A percentile compares a stretch with the other conserved stretches of the same genome.
Conservation (phyloP, 2,329 filamentous ascomycete species). For the Lasiodiplodia sp. region DNA sequence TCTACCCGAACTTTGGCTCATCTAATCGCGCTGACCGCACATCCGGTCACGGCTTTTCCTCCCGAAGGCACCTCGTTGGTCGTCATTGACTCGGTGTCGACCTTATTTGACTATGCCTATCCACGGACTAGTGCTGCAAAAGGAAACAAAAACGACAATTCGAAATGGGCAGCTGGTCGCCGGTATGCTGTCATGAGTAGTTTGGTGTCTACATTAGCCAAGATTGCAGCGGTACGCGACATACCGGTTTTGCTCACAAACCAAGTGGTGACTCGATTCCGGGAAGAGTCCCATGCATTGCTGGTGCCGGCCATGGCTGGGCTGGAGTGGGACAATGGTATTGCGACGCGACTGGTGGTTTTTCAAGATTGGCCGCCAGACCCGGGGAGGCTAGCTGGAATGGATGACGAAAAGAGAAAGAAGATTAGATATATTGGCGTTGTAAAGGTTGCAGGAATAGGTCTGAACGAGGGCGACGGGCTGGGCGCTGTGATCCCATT, state of each 20-base stretch:
- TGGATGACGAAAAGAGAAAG: conserved; percentile 41
- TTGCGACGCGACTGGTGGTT: conserved; percentile 76
- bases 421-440: conserved; percentile 53
- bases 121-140: conserved; percentile 62
- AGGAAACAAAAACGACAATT: conserved; percentile 51
- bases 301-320: conserved; percentile 79
- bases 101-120: conserved; percentile 78
- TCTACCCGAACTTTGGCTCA: conserved; percentile 66
- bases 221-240: conserved; percentile 75
- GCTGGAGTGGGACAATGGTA: conserved; percentile 78
- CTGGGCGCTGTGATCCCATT: conserved; percentile 60
- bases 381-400: conserved; percentile 39
- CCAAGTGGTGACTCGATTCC: conserved; percentile 84
- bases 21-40: conserved; percentile 74
- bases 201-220: conserved; percentile 67
- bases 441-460: conserved; percentile 53
- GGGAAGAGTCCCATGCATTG: conserved; percentile 69
- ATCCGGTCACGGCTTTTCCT: conserved; percentile 70
- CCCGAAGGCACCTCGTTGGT: conserved; percentile 70
- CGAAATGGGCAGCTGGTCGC: conserved; percentile 57
- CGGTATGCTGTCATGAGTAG: conserved; percentile 71
- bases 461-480: conserved; percentile 48
- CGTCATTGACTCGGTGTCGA: conserved; percentile 79
- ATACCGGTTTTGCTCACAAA: conserved; percentile 78
- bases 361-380: conserved; percentile 72